Evolutionary conservation across 1,284 basidiomycete species (phyloP), one percentile per base, ranked within the genome.

Genomic region (Cryptococcus amylolentus): DNA sequence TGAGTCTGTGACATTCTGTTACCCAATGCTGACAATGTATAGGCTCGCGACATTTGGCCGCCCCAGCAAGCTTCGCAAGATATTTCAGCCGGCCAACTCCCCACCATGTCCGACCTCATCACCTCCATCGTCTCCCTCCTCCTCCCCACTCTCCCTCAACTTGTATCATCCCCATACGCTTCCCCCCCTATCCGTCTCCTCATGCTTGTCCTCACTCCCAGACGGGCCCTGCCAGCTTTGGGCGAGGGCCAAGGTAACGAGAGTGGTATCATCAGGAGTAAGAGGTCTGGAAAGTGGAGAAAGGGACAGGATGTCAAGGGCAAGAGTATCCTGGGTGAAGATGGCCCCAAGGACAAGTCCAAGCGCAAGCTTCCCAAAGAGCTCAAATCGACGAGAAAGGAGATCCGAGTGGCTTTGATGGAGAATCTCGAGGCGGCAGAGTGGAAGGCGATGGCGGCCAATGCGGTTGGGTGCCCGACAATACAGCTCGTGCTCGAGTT

Each of bases 171-270:
- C 66, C 85, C 87, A 18, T 93, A 92, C 68, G 91, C 86, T 27
- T 92, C 92, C 0, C 93, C 95, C 65, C 88, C 91, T 40, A 64
- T 94, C 49, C 86, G 91, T 39, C 84, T 87, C 16, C 77, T 96
- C 1, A 81, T 96, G 6, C 72, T 87, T 6, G 80, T 95, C 35
- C 80, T 95, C 18, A 86, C 84, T 7, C 74, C 74, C 16, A 73
- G 76, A 46, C 64, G 68, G 28, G 51, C 66, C 2, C 69, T 78
- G 27, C 77, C 74, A 1, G 85, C 87, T 1, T 79, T 81, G 50
- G 72, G 82, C 18, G 56, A 44, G 23, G 51, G 56, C 18, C 54
- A 54, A 48, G 27, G 45, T 9, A 26, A 26, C 10, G 37, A 50
- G 10, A 49, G 48, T 39, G 61, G 64, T 43, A 49, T 68, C 18